Conservation (phyloP, 2,329 filamentous ascomycete genomes). For the Epichloe sibirici region DNA sequence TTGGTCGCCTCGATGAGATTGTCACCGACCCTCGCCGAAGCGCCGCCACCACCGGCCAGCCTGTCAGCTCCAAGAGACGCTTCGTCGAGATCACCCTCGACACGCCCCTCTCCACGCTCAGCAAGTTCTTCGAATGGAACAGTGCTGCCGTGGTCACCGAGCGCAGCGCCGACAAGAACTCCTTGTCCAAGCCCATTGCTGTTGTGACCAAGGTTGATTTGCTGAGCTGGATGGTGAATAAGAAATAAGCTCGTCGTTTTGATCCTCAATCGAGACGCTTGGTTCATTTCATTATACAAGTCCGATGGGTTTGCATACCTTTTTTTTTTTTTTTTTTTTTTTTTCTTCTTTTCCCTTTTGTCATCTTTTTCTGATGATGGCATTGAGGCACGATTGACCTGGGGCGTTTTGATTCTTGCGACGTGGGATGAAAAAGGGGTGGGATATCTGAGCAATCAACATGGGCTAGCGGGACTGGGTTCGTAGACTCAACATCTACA, state of each 20-base stretch:
- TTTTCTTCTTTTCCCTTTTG: not conserved
- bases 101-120: slow-evolving; percentile 70
- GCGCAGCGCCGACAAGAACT: slow-evolving; percentile 40
- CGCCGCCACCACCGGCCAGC: slow-evolving; percentile 24
- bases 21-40: slow-evolving; percentile 74
- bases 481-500: slow-evolving; percentile 32
- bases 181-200: slow-evolving; percentile 64
- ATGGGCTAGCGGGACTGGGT: slow-evolving; percentile 4
- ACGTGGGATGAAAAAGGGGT: slow-evolving; percentile 2
- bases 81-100: slow-evolving; percentile 94
- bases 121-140: slow-evolving; percentile 97
- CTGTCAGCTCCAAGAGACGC: slow-evolving; percentile 41
- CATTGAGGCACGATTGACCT: not conserved
- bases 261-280: not conserved
- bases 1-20: slow-evolving; percentile 74
- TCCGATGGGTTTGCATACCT: not conserved
- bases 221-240: slow-evolving; percentile 78
- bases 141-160: slow-evolving; percentile 92
- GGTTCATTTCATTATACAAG: not conserved
- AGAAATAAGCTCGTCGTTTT: slow-evolving; percentile 18
- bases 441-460: slow-evolving; percentile 7
- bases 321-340: not conserved
- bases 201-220: slow-evolving; percentile 96
- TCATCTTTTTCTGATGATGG: not conserved
- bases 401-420: not conserved